Conservation (phyloP, 164 flowering plant genomes). For the Annona squamosa region DNA sequence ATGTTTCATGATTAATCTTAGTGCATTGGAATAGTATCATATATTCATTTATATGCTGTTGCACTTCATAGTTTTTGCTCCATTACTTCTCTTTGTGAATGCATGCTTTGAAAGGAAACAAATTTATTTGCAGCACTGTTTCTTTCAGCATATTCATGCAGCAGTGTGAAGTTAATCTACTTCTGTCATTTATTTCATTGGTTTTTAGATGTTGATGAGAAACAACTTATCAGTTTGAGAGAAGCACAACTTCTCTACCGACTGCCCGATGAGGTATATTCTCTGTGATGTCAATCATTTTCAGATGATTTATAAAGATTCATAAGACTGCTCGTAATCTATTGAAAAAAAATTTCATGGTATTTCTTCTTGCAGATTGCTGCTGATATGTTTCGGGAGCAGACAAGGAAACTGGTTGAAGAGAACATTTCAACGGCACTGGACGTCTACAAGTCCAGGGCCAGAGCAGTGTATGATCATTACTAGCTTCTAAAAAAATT, state of each 20-base stretch:
- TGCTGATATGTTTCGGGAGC: slow-evolving; percentile 72
- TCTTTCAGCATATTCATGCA: not conserved
- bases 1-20: no score
- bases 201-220: slow-evolving; percentile 46
- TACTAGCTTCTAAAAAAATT: not conserved
- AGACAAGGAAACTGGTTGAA: slow-evolving; percentile 68
- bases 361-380: slow-evolving; percentile 61
- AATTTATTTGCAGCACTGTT: not conserved
- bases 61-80: not conserved
- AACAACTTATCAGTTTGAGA: slow-evolving; percentile 56
- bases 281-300: not conserved
- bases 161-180: not conserved
- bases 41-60: not conserved
- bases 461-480: slow-evolving; percentile 51
- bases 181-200: not conserved
- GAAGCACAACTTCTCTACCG: slow-evolving; percentile 57
- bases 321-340: not conserved
- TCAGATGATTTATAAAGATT: not conserved
- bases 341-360: not conserved
- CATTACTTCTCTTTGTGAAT: not conserved
- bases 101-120: not conserved
- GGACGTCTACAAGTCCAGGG: slow-evolving; percentile 54
- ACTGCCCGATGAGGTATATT: slow-evolving; percentile 83
- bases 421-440: slow-evolving; percentile 64
- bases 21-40: no score